Conservation (phyloP, 164 flowering plant species). For the Tetracentron sinense region DNA sequence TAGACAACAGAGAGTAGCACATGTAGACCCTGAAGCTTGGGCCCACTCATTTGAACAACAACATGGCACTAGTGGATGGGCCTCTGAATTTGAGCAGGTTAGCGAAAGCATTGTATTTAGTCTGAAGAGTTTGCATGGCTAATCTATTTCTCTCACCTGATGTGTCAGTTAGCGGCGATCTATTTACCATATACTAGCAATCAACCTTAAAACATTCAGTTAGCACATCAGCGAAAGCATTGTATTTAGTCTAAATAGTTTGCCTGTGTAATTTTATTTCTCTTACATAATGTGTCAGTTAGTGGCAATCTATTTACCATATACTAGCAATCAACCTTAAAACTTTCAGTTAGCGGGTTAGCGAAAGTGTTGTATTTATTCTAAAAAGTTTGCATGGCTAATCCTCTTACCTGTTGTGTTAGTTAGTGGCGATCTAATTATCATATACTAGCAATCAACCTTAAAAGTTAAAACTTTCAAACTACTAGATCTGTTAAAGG, state of each 20-base stretch:
- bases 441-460: no score
- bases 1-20: slow-evolving; percentile 40
- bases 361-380: background rate
- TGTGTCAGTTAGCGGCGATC: background rate
- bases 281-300: background rate
- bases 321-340: no score
- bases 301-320: background rate
- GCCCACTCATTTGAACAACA: slow-evolving; percentile 75
- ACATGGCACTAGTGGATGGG: slow-evolving; percentile 89
- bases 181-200: no score
- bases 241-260: background rate
- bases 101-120: slow-evolving; percentile 4
- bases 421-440: background rate
- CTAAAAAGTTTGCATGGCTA: background rate
- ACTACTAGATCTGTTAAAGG: no score
- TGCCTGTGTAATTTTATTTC: background rate
- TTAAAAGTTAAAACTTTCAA: no score
- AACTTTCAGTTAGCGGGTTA: no score
- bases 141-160: background rate
- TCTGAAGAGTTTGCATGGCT: background rate
- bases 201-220: no score
- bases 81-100: slow-evolving; percentile 90
- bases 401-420: background rate
- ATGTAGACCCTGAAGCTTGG: slow-evolving; percentile 63
- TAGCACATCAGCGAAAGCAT: slow-evolving; percentile 52